These are phyloP conservation scores for Mycotypha africana DNA, from an alignment of 371 early-diverging fungal species.

Conservation along the genomic window DNA sequence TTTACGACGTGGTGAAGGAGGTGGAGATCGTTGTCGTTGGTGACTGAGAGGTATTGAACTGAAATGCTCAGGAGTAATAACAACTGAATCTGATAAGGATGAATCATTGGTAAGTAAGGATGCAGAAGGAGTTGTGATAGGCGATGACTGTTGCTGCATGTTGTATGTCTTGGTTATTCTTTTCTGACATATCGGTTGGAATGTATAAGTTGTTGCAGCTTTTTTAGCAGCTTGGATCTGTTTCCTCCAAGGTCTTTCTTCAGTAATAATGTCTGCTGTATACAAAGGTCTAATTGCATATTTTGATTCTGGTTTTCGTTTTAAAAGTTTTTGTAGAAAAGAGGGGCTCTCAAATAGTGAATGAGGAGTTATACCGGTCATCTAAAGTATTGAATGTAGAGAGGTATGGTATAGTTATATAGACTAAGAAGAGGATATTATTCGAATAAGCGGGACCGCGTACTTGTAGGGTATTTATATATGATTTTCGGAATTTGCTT, in stretches of 20 bases:
- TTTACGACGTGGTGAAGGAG: slow-evolving; percentile 1
- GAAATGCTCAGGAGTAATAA: slow-evolving; percentile 1
- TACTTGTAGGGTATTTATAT: no score
- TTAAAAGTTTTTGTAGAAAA: slow-evolving; percentile 18
- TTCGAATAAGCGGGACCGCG: no score
- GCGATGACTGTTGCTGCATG: background rate
- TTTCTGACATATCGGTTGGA: no score
- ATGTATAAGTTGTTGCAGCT: background rate
- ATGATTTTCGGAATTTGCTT: no score
- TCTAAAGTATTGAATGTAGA: background rate
- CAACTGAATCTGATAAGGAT: slow-evolving; percentile 6
- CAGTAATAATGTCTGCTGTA: slow-evolving; percentile 9
- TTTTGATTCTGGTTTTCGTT: slow-evolving; percentile 13
- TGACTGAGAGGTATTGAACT: slow-evolving; percentile 5
- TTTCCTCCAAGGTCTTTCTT: slow-evolving; percentile 4
- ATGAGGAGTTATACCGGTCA: slow-evolving; percentile 2
- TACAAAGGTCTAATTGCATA: slow-evolving; percentile 10
- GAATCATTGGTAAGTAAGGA: slow-evolving; percentile 4
- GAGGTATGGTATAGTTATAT: no score
- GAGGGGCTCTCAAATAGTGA: slow-evolving; percentile 13
- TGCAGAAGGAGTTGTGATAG: slow-evolving; percentile 1
- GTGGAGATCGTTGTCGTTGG: no score
- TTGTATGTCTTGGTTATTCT: slow-evolving; percentile 16
- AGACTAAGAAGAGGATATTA: no score
- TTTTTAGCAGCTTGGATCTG: no score